Conservation (phyloP, 371 early-diverging fungal species). For the Funneliformis caledonium region DNA sequence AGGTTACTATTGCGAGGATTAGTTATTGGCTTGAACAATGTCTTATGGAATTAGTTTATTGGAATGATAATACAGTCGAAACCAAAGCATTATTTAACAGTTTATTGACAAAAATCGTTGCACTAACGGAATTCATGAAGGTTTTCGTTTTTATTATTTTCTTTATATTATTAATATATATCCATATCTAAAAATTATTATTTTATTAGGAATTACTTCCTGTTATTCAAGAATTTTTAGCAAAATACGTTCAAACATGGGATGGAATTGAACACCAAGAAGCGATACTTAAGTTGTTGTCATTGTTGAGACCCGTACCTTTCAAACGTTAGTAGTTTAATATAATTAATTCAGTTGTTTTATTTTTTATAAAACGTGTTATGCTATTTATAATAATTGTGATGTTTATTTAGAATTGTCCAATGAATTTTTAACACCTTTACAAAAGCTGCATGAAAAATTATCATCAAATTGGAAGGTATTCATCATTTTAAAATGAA, state of each 20-base stretch:
- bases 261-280: slow-evolving; percentile 52
- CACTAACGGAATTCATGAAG: slow-evolving; percentile 51
- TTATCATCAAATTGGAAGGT: slow-evolving; percentile 54
- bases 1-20: slow-evolving; percentile 45
- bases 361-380: neutral
- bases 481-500: neutral
- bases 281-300: slow-evolving; percentile 53
- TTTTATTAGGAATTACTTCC: slow-evolving; percentile 51
- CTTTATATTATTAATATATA: neutral
- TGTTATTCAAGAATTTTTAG: slow-evolving; percentile 49
- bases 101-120: slow-evolving; percentile 45
- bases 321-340: slow-evolving; percentile 47
- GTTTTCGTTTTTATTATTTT: slow-evolving; percentile 39
- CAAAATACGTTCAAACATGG: slow-evolving; percentile 50
- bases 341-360: no score
- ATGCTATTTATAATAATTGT: neutral
- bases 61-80: slow-evolving; percentile 43
- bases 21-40: slow-evolving; percentile 50
- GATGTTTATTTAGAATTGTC: slow-evolving; percentile 43
- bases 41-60: slow-evolving; percentile 46
- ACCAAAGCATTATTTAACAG: slow-evolving; percentile 41
- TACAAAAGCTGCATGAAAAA: slow-evolving; percentile 47
- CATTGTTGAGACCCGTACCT: slow-evolving; percentile 49
- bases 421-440: slow-evolving; percentile 46
- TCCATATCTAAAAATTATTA: neutral